These are phyloP conservation scores for Cenchrus americanus DNA, from an alignment of 176 grass and related monocot species.

Conservation along the genomic window DNA sequence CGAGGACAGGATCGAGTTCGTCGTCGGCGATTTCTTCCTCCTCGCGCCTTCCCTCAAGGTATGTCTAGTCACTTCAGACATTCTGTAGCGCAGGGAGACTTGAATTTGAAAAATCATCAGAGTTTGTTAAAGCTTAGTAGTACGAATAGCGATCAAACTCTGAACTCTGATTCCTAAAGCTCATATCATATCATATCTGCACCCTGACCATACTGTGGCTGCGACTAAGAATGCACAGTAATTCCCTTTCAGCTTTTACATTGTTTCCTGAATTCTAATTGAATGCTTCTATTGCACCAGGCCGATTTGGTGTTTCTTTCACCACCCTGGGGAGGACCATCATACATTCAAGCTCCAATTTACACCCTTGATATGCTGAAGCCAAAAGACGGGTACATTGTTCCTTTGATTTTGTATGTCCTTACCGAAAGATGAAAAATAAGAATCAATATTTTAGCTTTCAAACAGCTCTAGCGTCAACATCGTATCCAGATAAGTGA, in stretches of 20 bases:
- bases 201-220: neutral
- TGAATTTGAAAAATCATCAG: neutral
- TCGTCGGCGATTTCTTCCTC: conserved; percentile 67
- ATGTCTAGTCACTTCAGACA: neutral
- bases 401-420: neutral
- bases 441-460: neutral
- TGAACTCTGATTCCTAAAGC: neutral
- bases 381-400: conserved; percentile 64
- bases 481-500: neutral
- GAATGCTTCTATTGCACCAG: conserved; percentile 28
- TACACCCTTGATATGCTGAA: conserved; percentile 74
- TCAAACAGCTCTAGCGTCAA: neutral
- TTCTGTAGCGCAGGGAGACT: neutral
- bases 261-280: conserved; percentile 28
- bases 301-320: conserved; percentile 79
- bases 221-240: neutral
- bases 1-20: conserved; percentile 66
- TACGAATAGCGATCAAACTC: neutral
- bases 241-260: neutral
- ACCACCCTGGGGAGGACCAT: conserved; percentile 83
- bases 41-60: conserved; percentile 64
- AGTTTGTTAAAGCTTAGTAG: neutral
- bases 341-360: conserved; percentile 45
- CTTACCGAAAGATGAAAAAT: neutral
- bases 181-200: too few species aligned